Percentiles rank a stretch among this genome's conserved stretches.
Evolutionary conservation across 1,284 basidiomycete species (phyloP).

Genomic region (Ceratobasidium sp.): DNA sequence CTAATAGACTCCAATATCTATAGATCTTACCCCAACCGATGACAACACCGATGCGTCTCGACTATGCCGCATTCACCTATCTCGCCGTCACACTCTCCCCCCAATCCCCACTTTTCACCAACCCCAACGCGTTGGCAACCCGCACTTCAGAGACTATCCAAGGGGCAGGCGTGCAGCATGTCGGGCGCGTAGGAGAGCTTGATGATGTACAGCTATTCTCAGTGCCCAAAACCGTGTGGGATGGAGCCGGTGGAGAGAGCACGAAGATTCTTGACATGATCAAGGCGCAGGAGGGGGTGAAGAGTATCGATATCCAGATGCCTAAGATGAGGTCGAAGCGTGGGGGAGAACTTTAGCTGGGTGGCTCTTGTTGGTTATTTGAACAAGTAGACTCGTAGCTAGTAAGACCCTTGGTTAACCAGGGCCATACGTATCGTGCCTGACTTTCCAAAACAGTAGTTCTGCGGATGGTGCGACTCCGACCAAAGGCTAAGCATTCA

Average conservation of each 20-base stretch:
- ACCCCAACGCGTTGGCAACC: conserved; percentile 40
- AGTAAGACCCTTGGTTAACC: no score
- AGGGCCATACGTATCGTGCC: no score
- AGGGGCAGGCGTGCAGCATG: conserved; percentile 41
- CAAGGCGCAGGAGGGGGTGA: conserved; percentile 45
- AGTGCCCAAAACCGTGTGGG: conserved; percentile 47
- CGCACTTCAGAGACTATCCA: conserved; percentile 22
- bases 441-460: no score
- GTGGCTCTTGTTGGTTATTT: not conserved
- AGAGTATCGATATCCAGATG: conserved; percentile 46
- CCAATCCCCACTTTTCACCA: conserved; percentile 45
- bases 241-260: conserved; percentile 26
- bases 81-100: conserved; percentile 46
- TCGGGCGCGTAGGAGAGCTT: conserved; percentile 48
- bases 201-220: conserved; percentile 49
- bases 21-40: conserved; percentile 3
- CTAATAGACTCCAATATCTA: not conserved
- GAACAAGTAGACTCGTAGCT: no score
- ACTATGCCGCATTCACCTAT: conserved; percentile 47
- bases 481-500: no score
- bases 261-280: conserved; percentile 46
- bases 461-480: no score
- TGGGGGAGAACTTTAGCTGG: conserved; percentile 35
- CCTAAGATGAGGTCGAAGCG: conserved; percentile 47
- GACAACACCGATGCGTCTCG: conserved; percentile 41